Conservation (phyloP, 2,329 filamentous ascomycete genomes). For the Clarireedia monteithiana region DNA sequence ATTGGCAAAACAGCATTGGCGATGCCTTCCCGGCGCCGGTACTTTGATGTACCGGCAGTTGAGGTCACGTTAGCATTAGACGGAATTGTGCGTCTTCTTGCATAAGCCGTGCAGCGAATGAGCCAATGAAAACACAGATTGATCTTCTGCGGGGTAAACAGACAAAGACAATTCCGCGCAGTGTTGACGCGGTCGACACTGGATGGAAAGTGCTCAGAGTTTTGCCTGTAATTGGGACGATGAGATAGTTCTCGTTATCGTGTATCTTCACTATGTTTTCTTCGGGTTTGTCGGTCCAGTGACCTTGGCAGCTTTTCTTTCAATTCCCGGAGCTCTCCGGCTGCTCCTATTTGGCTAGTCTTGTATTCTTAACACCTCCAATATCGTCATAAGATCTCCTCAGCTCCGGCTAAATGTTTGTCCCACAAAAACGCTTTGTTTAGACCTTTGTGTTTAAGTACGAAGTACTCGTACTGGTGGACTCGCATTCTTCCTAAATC, state of each 20-base stretch:
- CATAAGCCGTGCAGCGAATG: too few species aligned
- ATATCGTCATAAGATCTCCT: neutral
- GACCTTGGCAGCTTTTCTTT: neutral
- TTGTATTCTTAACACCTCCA: neutral
- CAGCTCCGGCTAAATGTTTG: neutral
- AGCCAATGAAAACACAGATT: too few species aligned
- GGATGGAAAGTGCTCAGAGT: too few species aligned
- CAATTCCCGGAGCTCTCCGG: neutral
- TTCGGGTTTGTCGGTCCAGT: too few species aligned
- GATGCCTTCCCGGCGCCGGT: too few species aligned
- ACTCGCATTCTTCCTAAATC: neutral
- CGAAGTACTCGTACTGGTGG: neutral
- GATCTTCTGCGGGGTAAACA: too few species aligned
- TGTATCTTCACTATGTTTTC: neutral
- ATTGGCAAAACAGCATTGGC: too few species aligned
- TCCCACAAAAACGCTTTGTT: neutral
- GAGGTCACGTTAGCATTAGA: too few species aligned
- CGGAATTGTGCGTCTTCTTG: too few species aligned
- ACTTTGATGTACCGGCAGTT: too few species aligned
- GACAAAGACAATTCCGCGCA: too few species aligned
- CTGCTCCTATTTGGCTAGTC: neutral
- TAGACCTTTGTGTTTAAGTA: neutral
- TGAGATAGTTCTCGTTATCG: slow-evolving; percentile 1
- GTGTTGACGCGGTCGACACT: too few species aligned
- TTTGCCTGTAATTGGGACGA: neutral